phyloP scores from a whole-genome alignment of 805 yeast genomes.

The Myxozyma neglecta region DNA sequence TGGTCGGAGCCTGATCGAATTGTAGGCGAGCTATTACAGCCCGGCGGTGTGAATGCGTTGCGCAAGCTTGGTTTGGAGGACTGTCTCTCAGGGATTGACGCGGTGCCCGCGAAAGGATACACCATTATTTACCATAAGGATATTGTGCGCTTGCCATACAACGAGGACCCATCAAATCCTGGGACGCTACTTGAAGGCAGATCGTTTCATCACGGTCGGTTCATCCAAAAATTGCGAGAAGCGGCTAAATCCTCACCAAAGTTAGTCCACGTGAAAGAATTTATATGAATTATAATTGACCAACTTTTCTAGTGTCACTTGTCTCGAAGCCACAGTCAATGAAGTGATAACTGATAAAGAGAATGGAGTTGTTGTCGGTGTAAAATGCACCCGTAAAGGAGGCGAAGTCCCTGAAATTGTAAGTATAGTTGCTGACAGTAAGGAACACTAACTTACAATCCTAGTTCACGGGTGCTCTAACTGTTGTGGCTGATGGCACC shows the following conservation, averaged over 20 bases:
- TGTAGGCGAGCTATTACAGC: slow-evolving; percentile 96
- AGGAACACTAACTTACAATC: neutral
- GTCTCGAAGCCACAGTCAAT: slow-evolving; percentile 81
- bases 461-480: slow-evolving; percentile 57
- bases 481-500: slow-evolving; percentile 88
- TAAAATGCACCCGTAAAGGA: slow-evolving; percentile 47
- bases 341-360: slow-evolving; percentile 56
- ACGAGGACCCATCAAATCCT: slow-evolving; percentile 39
- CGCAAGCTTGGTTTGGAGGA: slow-evolving; percentile 78
- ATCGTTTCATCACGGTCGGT: slow-evolving; percentile 91
- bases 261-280: slow-evolving; percentile 4
- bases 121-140: slow-evolving; percentile 66
- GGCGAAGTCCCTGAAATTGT: slow-evolving; percentile 43
- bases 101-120: slow-evolving; percentile 77
- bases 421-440: slow-evolving; percentile 30
- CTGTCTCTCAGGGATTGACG: slow-evolving; percentile 72
- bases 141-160: slow-evolving; percentile 65
- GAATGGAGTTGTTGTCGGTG: slow-evolving; percentile 67
- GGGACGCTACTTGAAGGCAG: slow-evolving; percentile 58
- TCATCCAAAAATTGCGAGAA: slow-evolving; percentile 69
- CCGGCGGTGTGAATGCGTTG: slow-evolving; percentile 88
- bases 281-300: neutral
- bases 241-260: slow-evolving; percentile 63
- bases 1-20: slow-evolving; percentile 93
- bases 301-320: slow-evolving; percentile 57